Evolutionary conservation across 2,329 filamentous ascomycete species (phyloP), one percentile per base, ranked within the genome.

Genomic region (Meredithiella fracta): DNA sequence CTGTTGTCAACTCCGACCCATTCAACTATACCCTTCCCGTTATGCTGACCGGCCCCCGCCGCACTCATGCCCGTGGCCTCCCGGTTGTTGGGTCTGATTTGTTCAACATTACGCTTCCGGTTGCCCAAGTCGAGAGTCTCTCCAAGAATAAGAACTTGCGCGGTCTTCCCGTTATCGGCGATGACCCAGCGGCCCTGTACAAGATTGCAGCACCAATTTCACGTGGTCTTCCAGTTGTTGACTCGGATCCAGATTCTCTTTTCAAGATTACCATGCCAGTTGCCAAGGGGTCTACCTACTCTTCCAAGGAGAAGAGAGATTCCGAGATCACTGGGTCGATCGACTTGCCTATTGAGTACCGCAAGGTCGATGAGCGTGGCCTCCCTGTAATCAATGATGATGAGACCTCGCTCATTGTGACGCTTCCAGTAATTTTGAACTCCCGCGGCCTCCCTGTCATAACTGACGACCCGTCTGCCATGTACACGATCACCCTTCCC

Each of bases 391-490:
- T 47, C 22, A 20, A 26, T 14, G 58, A 58, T 20, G 17, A 47
- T 8, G 51, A 51, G n/a, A 31, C 50, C 22, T 37, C 47, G 17
- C 50, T 55, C 17, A 44, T 53, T 15, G 53, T 58, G 9, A 59
- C 59, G 6, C 54, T 60, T 4, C 59, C 59, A 4, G 51, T 60
- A 7, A 22, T 29, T 29, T n/a, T 58, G n/a, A 34, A 55, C 31
- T 6, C 40, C 14, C 57, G 57, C 20, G 53, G 54, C 20, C 57
- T 59, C 8, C 57, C 57, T 17, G 56, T 58, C 23, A 37, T 58
- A 3, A 53, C 47, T 23, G 53, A 50, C 22, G 57, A 59, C 53
- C 57, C 57, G 22, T 34, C 31, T n/a, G 22, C 53, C 23, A 47
- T 59, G n/a, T 56, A 53, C 31, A 55, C 53, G 42, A 56, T 59